phyloP scores from a whole-genome alignment of 345 rosid species.

The Aquilaria malaccensis region DNA sequence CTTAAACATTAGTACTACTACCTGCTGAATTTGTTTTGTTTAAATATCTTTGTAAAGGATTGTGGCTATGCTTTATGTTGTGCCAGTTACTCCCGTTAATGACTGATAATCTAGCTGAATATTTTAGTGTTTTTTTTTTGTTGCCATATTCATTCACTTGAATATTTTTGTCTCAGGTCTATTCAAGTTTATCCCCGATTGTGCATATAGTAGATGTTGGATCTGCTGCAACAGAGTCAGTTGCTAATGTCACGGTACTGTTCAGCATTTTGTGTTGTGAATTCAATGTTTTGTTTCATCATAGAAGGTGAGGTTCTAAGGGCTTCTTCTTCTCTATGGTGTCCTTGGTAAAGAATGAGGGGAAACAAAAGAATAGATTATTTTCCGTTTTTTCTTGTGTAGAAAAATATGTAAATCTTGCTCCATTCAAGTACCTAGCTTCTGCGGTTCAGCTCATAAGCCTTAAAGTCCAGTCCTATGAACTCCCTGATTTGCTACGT shows the following conservation, averaged over 20 bases:
- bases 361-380: no score
- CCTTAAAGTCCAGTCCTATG: no score
- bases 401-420: no score
- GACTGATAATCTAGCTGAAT: background rate
- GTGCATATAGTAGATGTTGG: conserved; percentile 55
- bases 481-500: no score
- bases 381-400: no score
- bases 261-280: conserved; percentile 7
- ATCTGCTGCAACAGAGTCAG: conserved; percentile 42
- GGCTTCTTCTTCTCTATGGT: background rate
- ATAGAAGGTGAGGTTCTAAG: background rate
- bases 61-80: background rate
- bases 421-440: no score
- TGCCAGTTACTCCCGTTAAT: no score
- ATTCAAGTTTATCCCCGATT: conserved; percentile 49
- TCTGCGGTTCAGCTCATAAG: no score
- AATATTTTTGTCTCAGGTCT: conserved; percentile 40
- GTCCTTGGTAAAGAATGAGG: background rate
- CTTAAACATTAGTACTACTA: no score
- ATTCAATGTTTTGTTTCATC: background rate
- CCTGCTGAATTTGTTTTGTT: no score
- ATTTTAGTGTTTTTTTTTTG: background rate
- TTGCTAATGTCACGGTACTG: conserved; percentile 54
- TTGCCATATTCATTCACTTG: conserved; percentile 5
- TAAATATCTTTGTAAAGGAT: background rate